Base-by-base conservation (phyloP, 2,329 filamentous ascomycete species). In the Pseudocercospora crystallina region DNA sequence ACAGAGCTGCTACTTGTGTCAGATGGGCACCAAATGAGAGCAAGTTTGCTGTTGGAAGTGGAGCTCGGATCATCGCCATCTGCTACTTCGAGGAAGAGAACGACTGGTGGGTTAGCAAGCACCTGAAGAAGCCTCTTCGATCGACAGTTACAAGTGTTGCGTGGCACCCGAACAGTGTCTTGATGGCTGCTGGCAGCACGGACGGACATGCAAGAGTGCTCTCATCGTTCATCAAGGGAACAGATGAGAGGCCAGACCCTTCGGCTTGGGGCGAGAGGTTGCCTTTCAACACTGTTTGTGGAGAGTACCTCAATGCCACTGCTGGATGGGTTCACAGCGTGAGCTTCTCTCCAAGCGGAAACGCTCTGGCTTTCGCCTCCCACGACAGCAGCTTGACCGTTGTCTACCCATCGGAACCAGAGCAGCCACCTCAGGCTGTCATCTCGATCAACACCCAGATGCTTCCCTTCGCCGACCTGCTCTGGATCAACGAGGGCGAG, bases 21-120 rank as follows among this genome's bases (percentile, higher is more conserved):
- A 89, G 94, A 65, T 99, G 94, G 94, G 95, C 90, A 15, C 94
- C 94, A 2, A 92, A 88, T 15, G 94, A 99, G 79, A 87, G 85
- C 70, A 99, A 99, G 74, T 99, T 99, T 71, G 94, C 94, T 47
- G 94, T 97, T 20, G 94, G 94, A 54, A 96, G 91, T 26, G 94
- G 94, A 56, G 94, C 96, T 63, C 86, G 94, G 58, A 87, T 96
- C 59, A 96, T 99, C 65, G 90, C 94, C 35, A 82, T 97, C 62
- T 99, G 94, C 80, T 97, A 97, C 77, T 99, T 99, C 64, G 94
- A 99, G 69, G 89, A 96, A 71, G 94, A 99, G 73, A 96, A 99
- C 73, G 91, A 99, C 77, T 99, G 94, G 94, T 99, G 94, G 94
- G 92, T 99, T 36, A 96, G 91, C 33, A 99, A 99, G 80, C 94